Percentiles rank a stretch among this genome's conserved stretches.
phyloP scores from a whole-genome alignment of 495 filamentous ascomycete species.

The Neurospora sp. region DNA sequence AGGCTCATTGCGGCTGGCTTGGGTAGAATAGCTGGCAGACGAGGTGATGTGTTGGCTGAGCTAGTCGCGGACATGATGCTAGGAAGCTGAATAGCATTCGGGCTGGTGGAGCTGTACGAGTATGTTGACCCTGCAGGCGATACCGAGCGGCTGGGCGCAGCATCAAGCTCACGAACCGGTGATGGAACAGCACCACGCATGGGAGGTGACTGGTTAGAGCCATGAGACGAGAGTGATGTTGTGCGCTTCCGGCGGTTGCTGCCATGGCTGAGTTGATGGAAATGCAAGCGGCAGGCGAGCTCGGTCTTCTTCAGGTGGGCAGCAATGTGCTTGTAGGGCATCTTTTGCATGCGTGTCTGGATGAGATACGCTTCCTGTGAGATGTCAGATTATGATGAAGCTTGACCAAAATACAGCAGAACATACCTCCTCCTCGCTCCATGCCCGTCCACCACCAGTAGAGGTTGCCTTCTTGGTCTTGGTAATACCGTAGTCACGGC shows the following conservation, averaged over 20 bases:
- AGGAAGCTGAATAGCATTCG: constrained; percentile 33
- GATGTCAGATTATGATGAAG: constrained; percentile 5
- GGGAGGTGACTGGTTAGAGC: constrained; percentile 36
- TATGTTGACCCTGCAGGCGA: constrained; percentile 28
- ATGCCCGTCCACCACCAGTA: constrained; percentile 62
- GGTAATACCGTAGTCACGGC: constrained; percentile 43
- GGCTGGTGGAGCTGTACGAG: constrained; percentile 28
- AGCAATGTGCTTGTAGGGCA: constrained; percentile 84
- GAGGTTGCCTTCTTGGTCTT: constrained; percentile 55
- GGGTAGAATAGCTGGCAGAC: constrained; percentile 48
- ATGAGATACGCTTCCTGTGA: constrained; percentile 72
- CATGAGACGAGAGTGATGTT: constrained; percentile 48
- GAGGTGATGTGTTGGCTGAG: constrained; percentile 29
- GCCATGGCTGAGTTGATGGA: constrained; percentile 73
- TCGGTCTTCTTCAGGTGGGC: constrained; percentile 77
- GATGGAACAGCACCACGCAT: constrained; percentile 35
- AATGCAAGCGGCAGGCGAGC: constrained; percentile 74
- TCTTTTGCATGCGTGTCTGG: constrained; percentile 72
- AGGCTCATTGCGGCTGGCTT: constrained; percentile 45
- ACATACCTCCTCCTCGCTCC: constrained; percentile 69
- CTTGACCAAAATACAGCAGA: neutral
- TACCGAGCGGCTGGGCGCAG: constrained; percentile 19
- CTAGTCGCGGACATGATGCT: constrained; percentile 29
- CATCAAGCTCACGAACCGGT: constrained; percentile 33
- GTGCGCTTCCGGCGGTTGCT: constrained; percentile 63